A percentile compares a stretch with the other conserved stretches of the same genome.
These are phyloP conservation scores for Yarrowia deformans DNA, from an alignment of 805 yeast genomes.

Conservation along the genomic window DNA sequence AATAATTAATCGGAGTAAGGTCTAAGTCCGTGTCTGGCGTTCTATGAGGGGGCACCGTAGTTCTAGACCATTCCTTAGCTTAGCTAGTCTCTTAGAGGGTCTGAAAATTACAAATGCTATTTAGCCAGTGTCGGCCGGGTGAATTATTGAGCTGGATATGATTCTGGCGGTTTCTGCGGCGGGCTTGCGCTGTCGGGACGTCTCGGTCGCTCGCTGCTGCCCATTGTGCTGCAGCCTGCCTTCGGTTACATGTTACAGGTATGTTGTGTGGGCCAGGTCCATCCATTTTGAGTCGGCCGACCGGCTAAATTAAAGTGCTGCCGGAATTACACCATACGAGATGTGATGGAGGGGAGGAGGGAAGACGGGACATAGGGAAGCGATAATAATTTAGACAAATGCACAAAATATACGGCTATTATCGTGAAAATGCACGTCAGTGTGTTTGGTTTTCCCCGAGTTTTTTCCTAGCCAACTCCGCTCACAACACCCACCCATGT, in stretches of 20 bases:
- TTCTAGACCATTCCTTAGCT: not conserved
- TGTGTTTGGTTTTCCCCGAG: not conserved
- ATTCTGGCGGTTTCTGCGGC: constrained; percentile 1
- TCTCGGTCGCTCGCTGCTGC: not conserved
- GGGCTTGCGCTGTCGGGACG: not conserved
- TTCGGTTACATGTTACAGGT: not conserved
- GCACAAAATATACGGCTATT: too few species aligned
- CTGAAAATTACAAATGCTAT: not conserved
- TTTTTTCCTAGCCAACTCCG: not conserved
- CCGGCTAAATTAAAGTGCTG: constrained; percentile 24
- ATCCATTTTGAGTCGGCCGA: constrained; percentile 22
- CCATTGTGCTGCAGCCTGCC: constrained; percentile 3
- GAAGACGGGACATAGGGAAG: too few species aligned
- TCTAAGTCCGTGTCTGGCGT: not conserved
- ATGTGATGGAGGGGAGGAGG: not conserved
- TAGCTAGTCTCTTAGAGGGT: not conserved
- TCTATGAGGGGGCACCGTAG: not conserved
- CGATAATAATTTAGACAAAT: too few species aligned
- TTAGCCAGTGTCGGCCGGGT: too few species aligned
- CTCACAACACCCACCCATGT: not conserved
- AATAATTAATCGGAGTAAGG: not conserved
- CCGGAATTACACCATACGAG: constrained; percentile 31
- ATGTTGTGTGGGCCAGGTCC: constrained; percentile 4
- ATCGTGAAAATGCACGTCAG: too few species aligned
- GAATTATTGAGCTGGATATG: not conserved